A percentile compares a stretch with the other conserved stretches of the same genome.
These are phyloP conservation scores for Cladophialophora carrionii DNA, from an alignment of 2,329 filamentous ascomycete species.

Conservation along the genomic window DNA sequence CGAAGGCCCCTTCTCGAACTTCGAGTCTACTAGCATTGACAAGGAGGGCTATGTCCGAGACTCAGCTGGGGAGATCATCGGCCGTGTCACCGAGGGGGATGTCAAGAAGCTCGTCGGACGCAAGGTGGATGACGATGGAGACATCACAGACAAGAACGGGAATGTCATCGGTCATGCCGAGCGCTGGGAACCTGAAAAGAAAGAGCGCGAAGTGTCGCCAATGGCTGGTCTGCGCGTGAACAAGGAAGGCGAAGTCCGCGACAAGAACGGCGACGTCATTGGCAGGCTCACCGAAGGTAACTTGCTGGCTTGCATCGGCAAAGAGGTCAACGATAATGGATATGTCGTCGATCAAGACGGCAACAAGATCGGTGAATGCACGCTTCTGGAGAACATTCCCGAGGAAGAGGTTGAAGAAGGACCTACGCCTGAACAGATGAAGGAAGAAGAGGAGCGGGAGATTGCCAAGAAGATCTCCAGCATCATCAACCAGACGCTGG, in stretches of 20 bases:
- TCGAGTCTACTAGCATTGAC: conserved; percentile 59
- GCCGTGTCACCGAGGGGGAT: conserved; percentile 67
- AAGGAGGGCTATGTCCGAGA: conserved; percentile 62
- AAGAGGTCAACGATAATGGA: conserved; percentile 54
- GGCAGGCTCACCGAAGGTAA: conserved; percentile 52
- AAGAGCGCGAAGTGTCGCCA: conserved; percentile 60
- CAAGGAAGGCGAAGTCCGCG: conserved; percentile 55
- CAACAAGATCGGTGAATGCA: conserved; percentile 67
- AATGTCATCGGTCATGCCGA: conserved; percentile 70
- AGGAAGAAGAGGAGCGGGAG: conserved; percentile 70
- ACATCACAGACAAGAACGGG: conserved; percentile 68
- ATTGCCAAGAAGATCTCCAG: conserved; percentile 74
- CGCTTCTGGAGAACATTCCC: conserved; percentile 62
- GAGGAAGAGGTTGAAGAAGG: conserved; percentile 50
- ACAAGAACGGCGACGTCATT: conserved; percentile 52
- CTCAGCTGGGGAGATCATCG: conserved; percentile 59
- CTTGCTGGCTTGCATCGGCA: conserved; percentile 48
- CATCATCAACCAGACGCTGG: conserved; percentile 76
- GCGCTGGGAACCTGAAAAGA: conserved; percentile 66
- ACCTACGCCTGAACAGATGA: conserved; percentile 49
- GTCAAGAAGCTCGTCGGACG: conserved; percentile 66
- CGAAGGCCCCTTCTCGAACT: conserved; percentile 60
- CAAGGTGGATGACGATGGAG: conserved; percentile 69
- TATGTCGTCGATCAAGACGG: conserved; percentile 62
- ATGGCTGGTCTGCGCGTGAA: conserved; percentile 61